Conservation (phyloP, 306 rosid species). For the Malus orientalis region DNA sequence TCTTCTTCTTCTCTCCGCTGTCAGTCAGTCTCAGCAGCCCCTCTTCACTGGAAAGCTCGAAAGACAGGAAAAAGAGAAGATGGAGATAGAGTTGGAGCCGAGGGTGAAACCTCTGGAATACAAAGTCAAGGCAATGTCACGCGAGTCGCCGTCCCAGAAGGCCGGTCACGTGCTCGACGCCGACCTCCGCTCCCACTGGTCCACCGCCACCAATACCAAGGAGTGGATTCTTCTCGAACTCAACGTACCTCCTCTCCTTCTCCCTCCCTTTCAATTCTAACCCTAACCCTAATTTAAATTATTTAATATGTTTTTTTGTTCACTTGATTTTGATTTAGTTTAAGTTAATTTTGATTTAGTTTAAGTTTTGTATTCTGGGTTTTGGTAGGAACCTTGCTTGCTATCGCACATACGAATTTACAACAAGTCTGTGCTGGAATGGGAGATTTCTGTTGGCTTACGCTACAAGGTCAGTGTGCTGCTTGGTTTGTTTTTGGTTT, state of each 20-base stretch:
- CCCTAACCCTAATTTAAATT: not conserved
- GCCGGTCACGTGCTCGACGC: conserved; percentile 71
- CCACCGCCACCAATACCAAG: conserved; percentile 92
- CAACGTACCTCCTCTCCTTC: conserved; percentile 23
- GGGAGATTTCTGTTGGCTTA: conserved; percentile 91
- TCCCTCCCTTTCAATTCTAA: not conserved
- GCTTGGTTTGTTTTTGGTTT: not conserved
- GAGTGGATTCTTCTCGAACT: conserved; percentile 94
- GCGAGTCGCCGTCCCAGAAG: conserved; percentile 85
- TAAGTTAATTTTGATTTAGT: not conserved
- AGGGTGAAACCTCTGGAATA: conserved; percentile 61
- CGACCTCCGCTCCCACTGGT: conserved; percentile 95
- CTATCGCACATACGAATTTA: conserved; percentile 79
- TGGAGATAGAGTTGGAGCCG: conserved; percentile 75
- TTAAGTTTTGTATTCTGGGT: not conserved
- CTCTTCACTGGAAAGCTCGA: not conserved
- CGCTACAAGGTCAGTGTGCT: conserved; percentile 71
- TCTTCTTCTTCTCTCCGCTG: not conserved
- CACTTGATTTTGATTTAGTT: not conserved
- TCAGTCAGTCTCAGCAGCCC: not conserved
- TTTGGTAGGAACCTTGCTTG: conserved; percentile 71
- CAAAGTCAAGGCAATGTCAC: conserved; percentile 78
- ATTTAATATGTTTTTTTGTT: not conserved
- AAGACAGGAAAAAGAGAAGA: conserved; percentile 1
- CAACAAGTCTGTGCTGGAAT: conserved; percentile 91